These are phyloP conservation scores for Hebeloma cylindrosporum DNA, from an alignment of 768 basidiomycete species.

Conservation along the genomic window DNA sequence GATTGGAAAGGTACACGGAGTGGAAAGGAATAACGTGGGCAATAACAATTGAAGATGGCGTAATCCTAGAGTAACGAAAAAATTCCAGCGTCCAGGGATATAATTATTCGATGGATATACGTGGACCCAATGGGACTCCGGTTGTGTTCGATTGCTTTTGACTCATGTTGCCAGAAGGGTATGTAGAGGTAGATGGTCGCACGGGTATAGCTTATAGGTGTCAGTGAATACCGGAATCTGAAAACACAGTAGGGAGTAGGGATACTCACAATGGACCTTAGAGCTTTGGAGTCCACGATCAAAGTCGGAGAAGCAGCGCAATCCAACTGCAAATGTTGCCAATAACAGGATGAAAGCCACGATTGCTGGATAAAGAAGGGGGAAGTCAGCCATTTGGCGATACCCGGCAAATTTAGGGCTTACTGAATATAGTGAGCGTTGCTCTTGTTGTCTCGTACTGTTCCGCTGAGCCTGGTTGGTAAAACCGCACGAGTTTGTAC, in stretches of 20 bases:
- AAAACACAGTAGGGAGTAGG: conserved; percentile 16
- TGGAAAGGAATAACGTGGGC: no score
- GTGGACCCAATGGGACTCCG: conserved; percentile 55
- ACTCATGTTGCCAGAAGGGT: conserved; percentile 43
- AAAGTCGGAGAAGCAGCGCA: conserved; percentile 82
- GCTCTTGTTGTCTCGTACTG: conserved; percentile 74
- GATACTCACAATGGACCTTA: conserved; percentile 70
- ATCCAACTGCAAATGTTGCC: conserved; percentile 70
- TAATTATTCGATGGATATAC: conserved; percentile 75
- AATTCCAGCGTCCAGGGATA: neutral
- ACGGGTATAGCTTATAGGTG: conserved; percentile 50
- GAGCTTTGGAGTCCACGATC: conserved; percentile 73
- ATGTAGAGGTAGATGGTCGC: conserved; percentile 43
- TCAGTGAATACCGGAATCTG: conserved; percentile 15
- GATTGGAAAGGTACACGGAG: no score
- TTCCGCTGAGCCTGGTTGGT: conserved; percentile 51
- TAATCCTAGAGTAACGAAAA: no score
- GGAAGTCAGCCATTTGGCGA: neutral
- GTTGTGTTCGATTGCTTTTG: conserved; percentile 49
- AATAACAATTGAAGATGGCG: no score
- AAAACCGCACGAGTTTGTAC: conserved; percentile 86
- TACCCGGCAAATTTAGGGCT: conserved; percentile 14
- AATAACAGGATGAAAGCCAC: conserved; percentile 74
- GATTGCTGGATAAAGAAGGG: conserved; percentile 48
- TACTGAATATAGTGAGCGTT: conserved; percentile 82